phyloP scores from a whole-genome alignment of 176 grass and related monocot species.

The Phyllostachys edulis region DNA sequence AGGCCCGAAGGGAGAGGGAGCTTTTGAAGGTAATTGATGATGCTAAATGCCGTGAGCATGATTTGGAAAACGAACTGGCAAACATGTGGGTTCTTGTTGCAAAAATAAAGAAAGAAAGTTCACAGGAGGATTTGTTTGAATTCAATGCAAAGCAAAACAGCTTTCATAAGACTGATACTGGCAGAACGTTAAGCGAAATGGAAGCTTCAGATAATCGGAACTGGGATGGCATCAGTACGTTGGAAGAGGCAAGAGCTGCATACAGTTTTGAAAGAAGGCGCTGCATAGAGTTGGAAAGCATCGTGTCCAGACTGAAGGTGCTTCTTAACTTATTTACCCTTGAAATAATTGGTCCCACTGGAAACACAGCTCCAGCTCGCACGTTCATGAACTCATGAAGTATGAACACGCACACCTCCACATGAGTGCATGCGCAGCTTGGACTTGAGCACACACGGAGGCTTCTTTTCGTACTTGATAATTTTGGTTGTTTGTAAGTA shows the following conservation, averaged over 20 bases:
- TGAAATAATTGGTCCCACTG: background rate
- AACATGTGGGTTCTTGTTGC: conserved; percentile 87
- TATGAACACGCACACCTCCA: too few relatives aligned
- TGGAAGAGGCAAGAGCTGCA: conserved; percentile 71
- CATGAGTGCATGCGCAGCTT: background rate
- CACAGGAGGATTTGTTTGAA: conserved; percentile 58
- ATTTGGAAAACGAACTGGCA: conserved; percentile 83
- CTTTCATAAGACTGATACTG: conserved; percentile 48
- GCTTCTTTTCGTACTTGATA: conserved; percentile 17
- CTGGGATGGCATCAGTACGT: conserved; percentile 48
- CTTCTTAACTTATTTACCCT: background rate
- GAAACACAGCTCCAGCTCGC: background rate
- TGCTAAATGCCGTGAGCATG: conserved; percentile 65
- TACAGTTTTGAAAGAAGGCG: conserved; percentile 66
- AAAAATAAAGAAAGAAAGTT: conserved; percentile 69
- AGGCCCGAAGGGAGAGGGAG: conserved; percentile 66
- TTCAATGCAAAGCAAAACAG: conserved; percentile 59
- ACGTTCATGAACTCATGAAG: background rate
- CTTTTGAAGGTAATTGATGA: conserved; percentile 76
- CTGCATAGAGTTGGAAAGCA: conserved; percentile 70
- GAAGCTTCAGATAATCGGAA: conserved; percentile 46
- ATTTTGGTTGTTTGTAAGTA: background rate
- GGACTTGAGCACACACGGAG: background rate
- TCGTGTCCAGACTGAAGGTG: conserved; percentile 86
- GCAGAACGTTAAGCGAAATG: conserved; percentile 20